These are phyloP conservation scores for Tagetes erecta DNA, from an alignment of 129 eudicot genomes.

Conservation along the genomic window DNA sequence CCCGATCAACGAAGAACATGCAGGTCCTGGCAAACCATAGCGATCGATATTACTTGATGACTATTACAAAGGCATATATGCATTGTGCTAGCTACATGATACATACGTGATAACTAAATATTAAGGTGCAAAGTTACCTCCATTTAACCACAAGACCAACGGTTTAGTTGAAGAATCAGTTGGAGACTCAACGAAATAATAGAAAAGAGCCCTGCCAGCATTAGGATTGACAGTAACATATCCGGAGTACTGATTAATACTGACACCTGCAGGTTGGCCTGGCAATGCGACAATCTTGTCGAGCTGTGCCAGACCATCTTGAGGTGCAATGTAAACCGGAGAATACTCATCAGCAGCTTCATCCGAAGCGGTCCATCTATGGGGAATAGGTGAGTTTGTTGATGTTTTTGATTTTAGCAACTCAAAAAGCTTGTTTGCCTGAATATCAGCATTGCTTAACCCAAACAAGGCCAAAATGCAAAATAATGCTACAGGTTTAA, in stretches of 20 bases:
- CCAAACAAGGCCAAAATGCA: conserved; percentile 30
- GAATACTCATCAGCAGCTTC: conserved; percentile 20
- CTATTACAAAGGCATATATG: too few relatives aligned
- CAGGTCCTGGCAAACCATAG: conserved; percentile 29
- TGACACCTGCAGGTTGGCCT: conserved; percentile 41
- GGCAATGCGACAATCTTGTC: conserved; percentile 40
- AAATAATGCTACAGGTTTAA: conserved; percentile 19
- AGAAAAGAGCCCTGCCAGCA: conserved; percentile 42
- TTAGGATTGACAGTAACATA: conserved; percentile 35
- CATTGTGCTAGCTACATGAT: neutral
- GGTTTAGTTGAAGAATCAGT: conserved; percentile 32
- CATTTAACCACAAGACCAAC: conserved; percentile 39
- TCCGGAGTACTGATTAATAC: conserved; percentile 34
- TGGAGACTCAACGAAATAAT: conserved; percentile 44
- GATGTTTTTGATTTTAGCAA: conserved; percentile 31
- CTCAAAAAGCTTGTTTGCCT: conserved; percentile 34
- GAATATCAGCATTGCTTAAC: conserved; percentile 26
- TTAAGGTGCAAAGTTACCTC: conserved; percentile 22
- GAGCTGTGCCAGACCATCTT: conserved; percentile 32
- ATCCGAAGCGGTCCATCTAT: conserved; percentile 22
- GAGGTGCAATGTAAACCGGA: conserved; percentile 33
- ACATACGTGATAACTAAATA: neutral
- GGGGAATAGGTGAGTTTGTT: conserved; percentile 7
- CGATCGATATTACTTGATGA: too few relatives aligned
- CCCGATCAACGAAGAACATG: conserved; percentile 45